A percentile compares a stretch with the other conserved stretches of the same genome.
These are phyloP conservation scores for Phytophthora litchii DNA, from an alignment of 352 stramenopile species.

Conservation along the genomic window DNA sequence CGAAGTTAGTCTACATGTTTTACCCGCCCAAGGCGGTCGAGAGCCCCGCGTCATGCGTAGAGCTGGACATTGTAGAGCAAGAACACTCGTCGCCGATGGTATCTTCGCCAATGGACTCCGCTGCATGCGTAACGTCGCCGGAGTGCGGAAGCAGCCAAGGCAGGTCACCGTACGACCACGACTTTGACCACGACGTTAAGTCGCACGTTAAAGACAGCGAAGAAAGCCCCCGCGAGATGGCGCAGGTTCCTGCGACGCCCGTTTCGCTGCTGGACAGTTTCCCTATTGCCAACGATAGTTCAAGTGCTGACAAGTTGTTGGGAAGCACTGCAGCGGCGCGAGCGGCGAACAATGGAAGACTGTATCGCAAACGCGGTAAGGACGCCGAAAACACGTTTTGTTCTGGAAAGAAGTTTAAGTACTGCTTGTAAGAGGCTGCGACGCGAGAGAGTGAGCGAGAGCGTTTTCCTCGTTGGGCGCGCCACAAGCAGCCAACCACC, in stretches of 20 bases:
- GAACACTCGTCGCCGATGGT: constrained; percentile 40
- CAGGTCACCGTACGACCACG: constrained; percentile 72
- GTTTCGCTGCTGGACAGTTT: constrained; percentile 56
- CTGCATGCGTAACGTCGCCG: constrained; percentile 73
- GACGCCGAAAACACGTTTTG: constrained; percentile 55
- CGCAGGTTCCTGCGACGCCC: constrained; percentile 43
- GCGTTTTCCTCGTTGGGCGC: constrained; percentile 5
- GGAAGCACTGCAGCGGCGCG: constrained; percentile 39
- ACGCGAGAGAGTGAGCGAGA: constrained; percentile 27
- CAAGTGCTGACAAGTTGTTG: constrained; percentile 81
- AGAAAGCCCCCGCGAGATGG: constrained; percentile 56
- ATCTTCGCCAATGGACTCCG: constrained; percentile 68
- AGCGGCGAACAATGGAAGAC: constrained; percentile 29
- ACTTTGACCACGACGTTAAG: constrained; percentile 77
- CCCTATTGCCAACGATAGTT: constrained; percentile 70
- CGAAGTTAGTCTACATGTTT: constrained; percentile 79
- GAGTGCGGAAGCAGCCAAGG: constrained; percentile 75
- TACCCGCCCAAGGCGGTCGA: constrained; percentile 63
- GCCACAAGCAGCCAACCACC: constrained; percentile 22
- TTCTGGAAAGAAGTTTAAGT: constrained; percentile 68
- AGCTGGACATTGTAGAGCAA: constrained; percentile 52
- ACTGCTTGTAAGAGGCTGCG: constrained; percentile 56
- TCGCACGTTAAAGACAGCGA: constrained; percentile 51
- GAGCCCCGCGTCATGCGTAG: constrained; percentile 51
- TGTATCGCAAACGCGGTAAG: constrained; percentile 53